Percentiles rank a stretch among this genome's conserved stretches.
Conservation (phyloP, 2,329 filamentous ascomycete species). For the Penicillium psychrosexuale region DNA sequence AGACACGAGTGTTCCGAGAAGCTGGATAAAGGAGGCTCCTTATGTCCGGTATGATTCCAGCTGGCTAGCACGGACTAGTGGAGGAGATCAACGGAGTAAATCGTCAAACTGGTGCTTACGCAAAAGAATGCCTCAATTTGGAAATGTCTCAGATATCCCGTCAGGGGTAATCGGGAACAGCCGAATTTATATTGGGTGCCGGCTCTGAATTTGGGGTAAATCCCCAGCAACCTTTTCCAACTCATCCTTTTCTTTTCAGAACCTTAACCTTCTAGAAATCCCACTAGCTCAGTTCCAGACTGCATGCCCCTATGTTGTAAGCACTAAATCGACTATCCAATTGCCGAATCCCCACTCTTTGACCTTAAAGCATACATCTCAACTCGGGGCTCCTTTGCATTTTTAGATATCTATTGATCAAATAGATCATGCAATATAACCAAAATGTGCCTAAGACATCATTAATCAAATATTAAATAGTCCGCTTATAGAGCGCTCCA, state of each 20-base stretch:
- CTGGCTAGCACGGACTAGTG: background rate
- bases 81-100: slow-evolving; percentile 4
- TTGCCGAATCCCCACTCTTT: too few species aligned
- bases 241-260: too few species aligned
- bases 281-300: background rate
- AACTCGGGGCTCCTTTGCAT: background rate
- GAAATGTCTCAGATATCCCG: background rate
- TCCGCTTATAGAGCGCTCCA: background rate
- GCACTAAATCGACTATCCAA: too few species aligned
- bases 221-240: too few species aligned
- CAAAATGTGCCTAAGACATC: too few species aligned
- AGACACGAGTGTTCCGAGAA: background rate
- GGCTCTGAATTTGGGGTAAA: too few species aligned
- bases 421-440: background rate
- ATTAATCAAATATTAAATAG: too few species aligned
- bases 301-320: too few species aligned
- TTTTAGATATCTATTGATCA: too few species aligned
- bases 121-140: background rate
- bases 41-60: background rate
- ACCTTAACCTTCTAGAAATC: too few species aligned
- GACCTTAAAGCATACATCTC: background rate
- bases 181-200: background rate
- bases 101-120: slow-evolving; percentile 6
- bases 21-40: background rate
- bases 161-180: slow-evolving; percentile 1